phyloP scores from a whole-genome alignment of 2,329 filamentous ascomycete genomes.

The Ramichloridium luteum region DNA sequence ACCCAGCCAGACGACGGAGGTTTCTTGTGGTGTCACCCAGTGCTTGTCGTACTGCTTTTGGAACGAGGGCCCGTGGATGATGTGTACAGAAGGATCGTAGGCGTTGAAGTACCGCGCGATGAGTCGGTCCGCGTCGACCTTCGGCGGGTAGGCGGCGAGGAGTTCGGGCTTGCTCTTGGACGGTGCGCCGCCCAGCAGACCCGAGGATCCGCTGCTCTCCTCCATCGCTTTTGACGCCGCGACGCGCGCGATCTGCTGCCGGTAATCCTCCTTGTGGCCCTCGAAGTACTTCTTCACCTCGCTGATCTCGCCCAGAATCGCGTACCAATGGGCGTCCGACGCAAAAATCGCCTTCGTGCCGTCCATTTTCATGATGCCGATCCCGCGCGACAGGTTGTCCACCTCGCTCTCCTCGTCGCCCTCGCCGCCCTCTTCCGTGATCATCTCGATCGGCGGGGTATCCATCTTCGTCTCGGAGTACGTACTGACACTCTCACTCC shows the following conservation, averaged over 20 bases:
- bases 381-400: conserved; percentile 38
- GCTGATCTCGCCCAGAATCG: conserved; percentile 53
- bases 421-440: conserved; percentile 38
- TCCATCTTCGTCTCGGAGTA: conserved; percentile 34
- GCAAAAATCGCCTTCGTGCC: conserved; percentile 37
- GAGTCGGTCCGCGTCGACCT: conserved; percentile 70
- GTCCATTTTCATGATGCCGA: conserved; percentile 42
- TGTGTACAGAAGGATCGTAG: conserved; percentile 49
- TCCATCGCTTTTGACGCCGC: conserved; percentile 49
- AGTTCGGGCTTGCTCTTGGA: conserved; percentile 65
- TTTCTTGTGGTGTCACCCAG: conserved; percentile 62
- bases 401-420: conserved; percentile 49
- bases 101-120: conserved; percentile 88
- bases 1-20: conserved; percentile 66
- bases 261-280: conserved; percentile 77
- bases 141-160: conserved; percentile 65
- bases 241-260: conserved; percentile 67
- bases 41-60: conserved; percentile 56
- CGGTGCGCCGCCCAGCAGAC: conserved; percentile 62
- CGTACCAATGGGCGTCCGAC: conserved; percentile 42
- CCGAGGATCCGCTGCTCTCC: conserved; percentile 54
- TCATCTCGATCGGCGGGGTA: conserved; percentile 46
- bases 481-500: conserved; percentile 28
- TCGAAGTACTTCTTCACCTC: conserved; percentile 89
- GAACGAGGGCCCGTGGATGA: conserved; percentile 61